Evolutionary conservation across 306 rosid species (phyloP), one percentile per base, ranked within the genome.

Genomic region (Trichosanthes truncata): DNA sequence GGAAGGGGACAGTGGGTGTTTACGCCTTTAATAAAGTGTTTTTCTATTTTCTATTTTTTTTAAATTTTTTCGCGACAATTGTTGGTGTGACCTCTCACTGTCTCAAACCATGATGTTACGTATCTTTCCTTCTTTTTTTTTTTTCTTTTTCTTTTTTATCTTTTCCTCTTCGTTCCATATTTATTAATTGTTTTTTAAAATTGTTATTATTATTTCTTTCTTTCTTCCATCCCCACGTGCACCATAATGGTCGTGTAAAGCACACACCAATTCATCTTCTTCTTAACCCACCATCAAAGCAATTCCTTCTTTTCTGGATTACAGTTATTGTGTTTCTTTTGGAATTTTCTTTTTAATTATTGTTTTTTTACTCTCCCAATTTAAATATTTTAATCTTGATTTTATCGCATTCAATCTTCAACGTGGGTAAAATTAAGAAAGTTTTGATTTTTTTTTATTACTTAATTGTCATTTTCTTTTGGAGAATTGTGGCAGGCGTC

Each of bases 51-150:
- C 18, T 13, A 13, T 38, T 63, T 18, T 20, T 9, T 45, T 6
- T 3, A 9, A 25, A 46, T 45, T 13, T 11, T 75, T 52, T 75
- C 10, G 83, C 84, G 88, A 87, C 90, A 87, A 79, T 74, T 80
- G 60, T 74, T 78, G 84, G 84, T 84, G 86, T 88, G 89, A 81
- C 86, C 78, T 84, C 76, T 87, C 92, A 82, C 38, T 84, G 83
- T 79, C 89, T 80, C 81, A 81, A 49, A 38, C 38, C 86, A 86
- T 81, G 57, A 62, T 77, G 87, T 72, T 72, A 72, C 77, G 77
- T 72, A 23, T 72, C 77, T 72, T 46, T 72, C 77, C 6, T 40
- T n/a, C 10, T 21, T 20, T 9, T 38, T 12, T 41, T 21, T 11
- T 2, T 12, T 41, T 35, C 0, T 14, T 15, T 9, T 7, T 35